These are phyloP conservation scores for Boletellus deceptivus DNA, from an alignment of 1,284 basidiomycete genomes.

Conservation along the genomic window DNA sequence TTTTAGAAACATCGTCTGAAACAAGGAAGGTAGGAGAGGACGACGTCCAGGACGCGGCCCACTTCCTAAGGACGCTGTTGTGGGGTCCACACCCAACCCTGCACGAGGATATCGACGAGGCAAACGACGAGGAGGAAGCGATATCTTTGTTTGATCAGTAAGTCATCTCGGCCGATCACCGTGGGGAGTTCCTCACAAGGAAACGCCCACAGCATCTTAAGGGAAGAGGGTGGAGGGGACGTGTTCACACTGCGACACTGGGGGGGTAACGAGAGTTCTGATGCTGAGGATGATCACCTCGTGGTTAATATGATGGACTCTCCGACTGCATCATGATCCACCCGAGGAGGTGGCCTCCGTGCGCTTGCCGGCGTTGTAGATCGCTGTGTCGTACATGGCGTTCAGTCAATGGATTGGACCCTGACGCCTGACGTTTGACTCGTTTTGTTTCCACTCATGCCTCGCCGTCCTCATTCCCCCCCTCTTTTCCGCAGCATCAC, in stretches of 20 bases:
- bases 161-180: slow-evolving; percentile 23
- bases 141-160: slow-evolving; percentile 53
- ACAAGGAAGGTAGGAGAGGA: slow-evolving; percentile 44
- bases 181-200: slow-evolving; percentile 5
- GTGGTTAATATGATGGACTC: slow-evolving; percentile 28
- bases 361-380: slow-evolving; percentile 8
- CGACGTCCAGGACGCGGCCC: slow-evolving; percentile 31
- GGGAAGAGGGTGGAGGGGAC: slow-evolving; percentile 48
- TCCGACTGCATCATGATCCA: slow-evolving; percentile 10
- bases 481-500: not conserved
- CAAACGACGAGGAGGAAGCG: slow-evolving; percentile 38
- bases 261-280: slow-evolving; percentile 27
- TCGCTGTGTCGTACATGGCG: slow-evolving; percentile 6
- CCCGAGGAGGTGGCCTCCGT: slow-evolving; percentile 9
- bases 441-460: slow-evolving; percentile 1
- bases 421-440: slow-evolving; percentile 9
- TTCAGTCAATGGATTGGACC: slow-evolving; percentile 6
- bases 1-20: slow-evolving; percentile 43
- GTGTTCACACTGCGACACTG: slow-evolving; percentile 45
- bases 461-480: not conserved
- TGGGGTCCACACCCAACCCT: slow-evolving; percentile 25
- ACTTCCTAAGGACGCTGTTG: slow-evolving; percentile 36
- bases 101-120: slow-evolving; percentile 34
- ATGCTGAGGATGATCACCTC: slow-evolving; percentile 23
- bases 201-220: slow-evolving; percentile 39